Percentiles rank a stretch among this genome's conserved stretches.
phyloP scores from a whole-genome alignment of 352 stramenopile species.

The Aphanomyces cochlioides region DNA sequence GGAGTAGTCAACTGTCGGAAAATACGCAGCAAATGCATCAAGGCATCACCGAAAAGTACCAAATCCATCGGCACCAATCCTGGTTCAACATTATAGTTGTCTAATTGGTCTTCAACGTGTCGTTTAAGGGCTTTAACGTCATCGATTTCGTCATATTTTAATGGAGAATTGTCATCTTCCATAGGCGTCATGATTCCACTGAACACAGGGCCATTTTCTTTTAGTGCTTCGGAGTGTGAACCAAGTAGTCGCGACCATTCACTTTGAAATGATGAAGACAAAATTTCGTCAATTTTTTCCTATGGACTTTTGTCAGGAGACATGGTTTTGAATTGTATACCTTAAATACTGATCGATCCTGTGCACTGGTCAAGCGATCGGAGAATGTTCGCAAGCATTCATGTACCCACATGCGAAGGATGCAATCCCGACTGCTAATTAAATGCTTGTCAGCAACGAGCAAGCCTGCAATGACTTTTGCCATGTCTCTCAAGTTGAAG shows the following conservation, averaged over 20 bases:
- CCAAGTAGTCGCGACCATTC: constrained; percentile 66
- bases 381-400: constrained; percentile 88
- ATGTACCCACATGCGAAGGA: constrained; percentile 87
- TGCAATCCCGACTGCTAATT: constrained; percentile 60
- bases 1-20: constrained; percentile 85
- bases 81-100: constrained; percentile 89
- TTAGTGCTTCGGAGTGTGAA: constrained; percentile 56
- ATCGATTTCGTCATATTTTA: constrained; percentile 71
- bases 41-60: constrained; percentile 88
- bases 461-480: constrained; percentile 83
- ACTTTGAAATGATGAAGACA: constrained; percentile 71
- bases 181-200: constrained; percentile 70
- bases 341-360: constrained; percentile 89
- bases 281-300: constrained; percentile 70
- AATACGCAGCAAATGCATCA: constrained; percentile 89
- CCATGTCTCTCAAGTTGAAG: constrained; percentile 88
- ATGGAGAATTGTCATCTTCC: constrained; percentile 34
- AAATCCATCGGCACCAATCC: constrained; percentile 87
- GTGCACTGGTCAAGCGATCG: constrained; percentile 84
- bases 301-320: neutral
- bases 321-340: constrained; percentile 1
- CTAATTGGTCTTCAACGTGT: constrained; percentile 87
- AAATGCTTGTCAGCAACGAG: constrained; percentile 71
- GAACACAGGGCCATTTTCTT: constrained; percentile 78
- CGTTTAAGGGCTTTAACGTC: constrained; percentile 85